Evolutionary conservation across 805 yeast species (phyloP), one percentile per base, ranked within the genome.

Genomic region (Lipomyces lipofer): DNA sequence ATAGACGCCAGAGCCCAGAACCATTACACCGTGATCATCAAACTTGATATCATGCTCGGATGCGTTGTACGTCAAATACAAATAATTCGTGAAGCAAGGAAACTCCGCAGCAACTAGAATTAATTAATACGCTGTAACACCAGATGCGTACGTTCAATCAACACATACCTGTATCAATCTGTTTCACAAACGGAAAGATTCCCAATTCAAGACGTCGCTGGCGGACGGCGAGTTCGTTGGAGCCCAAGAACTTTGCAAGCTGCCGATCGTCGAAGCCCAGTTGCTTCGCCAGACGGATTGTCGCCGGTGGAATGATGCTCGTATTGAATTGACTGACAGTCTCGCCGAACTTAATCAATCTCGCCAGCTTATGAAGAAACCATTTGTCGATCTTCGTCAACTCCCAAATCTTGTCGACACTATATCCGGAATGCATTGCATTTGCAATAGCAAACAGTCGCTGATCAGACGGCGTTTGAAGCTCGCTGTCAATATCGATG

Each of bases 241-340:
- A 87, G 68, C 82, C 84, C 67, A 88, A 76, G 72, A 88, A 88
- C 71, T 82, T 83, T 62, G 98, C 98, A 67, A 92, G 83, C 74
- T 92, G 99, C 72, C 97, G 82, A 74, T 92, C 99, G 72, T 90
- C 97, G 67, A 92, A 92, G 48, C 98, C 99, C 59, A 91, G 80
- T 74, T 94, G 97, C 76, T 92, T 92, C 55, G 98, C 98, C 72
- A 88, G 86, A 68, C 84, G 81, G 67, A 90, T 73, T 32, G 82
- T 73, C 24, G 75, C 62, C 30, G 79, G 67, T 29, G 97, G 89
- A 60, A 89, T 74, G 56, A 81, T 77, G 49, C 67, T 63, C 30
- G 67, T 56, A 40, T 66, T 67, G 61, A 57, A 68, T 45, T 56
- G 46, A 40, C 54, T 33, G 36, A 72, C 56, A 55, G 72, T 75